These are phyloP conservation scores for Lepidium aucheri DNA, from an alignment of 345 rosid species.

Conservation along the genomic window DNA sequence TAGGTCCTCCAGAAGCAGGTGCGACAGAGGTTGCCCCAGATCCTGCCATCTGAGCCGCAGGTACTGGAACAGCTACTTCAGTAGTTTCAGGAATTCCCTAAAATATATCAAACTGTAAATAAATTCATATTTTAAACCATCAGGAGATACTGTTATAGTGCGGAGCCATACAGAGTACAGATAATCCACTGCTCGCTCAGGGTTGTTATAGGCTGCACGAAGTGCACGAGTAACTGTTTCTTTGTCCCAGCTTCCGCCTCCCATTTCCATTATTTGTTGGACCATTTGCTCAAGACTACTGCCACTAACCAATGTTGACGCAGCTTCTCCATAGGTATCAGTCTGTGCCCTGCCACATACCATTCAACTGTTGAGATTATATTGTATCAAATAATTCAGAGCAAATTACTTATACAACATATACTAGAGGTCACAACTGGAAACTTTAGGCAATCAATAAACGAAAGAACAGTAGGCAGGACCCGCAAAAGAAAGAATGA, in stretches of 20 bases:
- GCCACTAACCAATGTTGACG: conserved; percentile 78
- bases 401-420: neutral
- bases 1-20: conserved; percentile 71
- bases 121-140: neutral
- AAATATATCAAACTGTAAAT: conserved; percentile 18
- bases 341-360: conserved; percentile 47
- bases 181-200: conserved; percentile 99
- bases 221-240: conserved; percentile 91
- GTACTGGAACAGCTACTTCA: conserved; percentile 66
- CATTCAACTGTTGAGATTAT: conserved; percentile 6
- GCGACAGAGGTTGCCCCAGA: conserved; percentile 40
- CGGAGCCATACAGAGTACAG: conserved; percentile 60
- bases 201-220: conserved; percentile 96
- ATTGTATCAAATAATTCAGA: neutral
- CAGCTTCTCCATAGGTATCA: conserved; percentile 75
- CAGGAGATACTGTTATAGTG: neutral
- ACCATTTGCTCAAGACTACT: conserved; percentile 64
- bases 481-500: neutral
- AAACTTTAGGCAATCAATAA: neutral
- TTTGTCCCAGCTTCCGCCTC: conserved; percentile 96
- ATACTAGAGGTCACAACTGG: neutral
- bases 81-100: conserved; percentile 94
- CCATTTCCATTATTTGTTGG: conserved; percentile 88
- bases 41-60: conserved; percentile 44
- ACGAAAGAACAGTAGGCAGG: neutral